Evolutionary conservation across 1,284 basidiomycete species (phyloP).

Genomic region (Porphyrellus sp.): DNA sequence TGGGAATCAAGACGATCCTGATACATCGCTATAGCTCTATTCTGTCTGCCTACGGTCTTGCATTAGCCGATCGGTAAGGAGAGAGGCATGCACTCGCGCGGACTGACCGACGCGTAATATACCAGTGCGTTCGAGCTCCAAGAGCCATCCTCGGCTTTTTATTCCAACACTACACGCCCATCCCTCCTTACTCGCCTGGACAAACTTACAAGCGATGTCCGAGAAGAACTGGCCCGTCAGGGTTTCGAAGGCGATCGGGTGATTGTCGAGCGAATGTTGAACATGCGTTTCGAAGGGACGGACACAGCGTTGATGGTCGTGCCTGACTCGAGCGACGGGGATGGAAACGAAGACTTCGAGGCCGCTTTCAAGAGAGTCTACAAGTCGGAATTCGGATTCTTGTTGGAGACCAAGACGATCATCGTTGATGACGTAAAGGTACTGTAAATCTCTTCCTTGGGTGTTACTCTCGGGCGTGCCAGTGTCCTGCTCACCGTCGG

Average conservation of each 20-base stretch:
- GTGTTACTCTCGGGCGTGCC: background rate
- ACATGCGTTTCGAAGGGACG: conserved; percentile 91
- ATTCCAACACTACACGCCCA: conserved; percentile 51
- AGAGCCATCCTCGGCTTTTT: conserved; percentile 80
- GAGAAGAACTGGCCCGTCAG: conserved; percentile 65
- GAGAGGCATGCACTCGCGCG: background rate
- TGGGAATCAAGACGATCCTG: conserved; percentile 70
- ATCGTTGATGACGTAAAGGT: conserved; percentile 93
- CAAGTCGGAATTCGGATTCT: conserved; percentile 88
- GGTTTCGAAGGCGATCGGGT: conserved; percentile 77
- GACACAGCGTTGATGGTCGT: conserved; percentile 91
- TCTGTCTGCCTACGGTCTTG: conserved; percentile 76
- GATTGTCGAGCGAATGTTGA: conserved; percentile 77
- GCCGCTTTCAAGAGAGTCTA: conserved; percentile 76
- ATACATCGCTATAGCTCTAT: conserved; percentile 76
- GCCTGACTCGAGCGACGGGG: conserved; percentile 50
- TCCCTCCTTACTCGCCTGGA: conserved; percentile 65
- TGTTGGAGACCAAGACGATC: conserved; percentile 73
- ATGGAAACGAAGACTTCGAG: conserved; percentile 71
- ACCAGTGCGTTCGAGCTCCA: conserved; percentile 78
- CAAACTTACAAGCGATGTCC: conserved; percentile 62
- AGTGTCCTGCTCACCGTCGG: background rate
- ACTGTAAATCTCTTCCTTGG: conserved; percentile 31
- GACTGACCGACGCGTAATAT: background rate
- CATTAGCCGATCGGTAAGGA: conserved; percentile 72